phyloP scores from a whole-genome alignment of 495 filamentous ascomycete species.

The Penicillium fimorum region DNA sequence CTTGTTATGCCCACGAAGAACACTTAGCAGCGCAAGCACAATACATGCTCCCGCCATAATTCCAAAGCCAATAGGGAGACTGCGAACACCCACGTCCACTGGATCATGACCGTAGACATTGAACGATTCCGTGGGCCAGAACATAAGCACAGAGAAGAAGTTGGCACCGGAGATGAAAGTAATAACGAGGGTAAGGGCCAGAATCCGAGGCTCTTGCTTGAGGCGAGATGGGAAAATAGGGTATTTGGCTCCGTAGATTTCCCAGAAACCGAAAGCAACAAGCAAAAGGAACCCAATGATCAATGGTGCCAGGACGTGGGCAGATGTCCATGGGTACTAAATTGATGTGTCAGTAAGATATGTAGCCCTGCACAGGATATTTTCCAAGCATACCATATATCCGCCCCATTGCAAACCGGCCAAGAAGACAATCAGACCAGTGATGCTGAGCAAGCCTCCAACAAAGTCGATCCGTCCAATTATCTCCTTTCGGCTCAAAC shows the following conservation, averaged over 20 bases:
- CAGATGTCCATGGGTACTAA: slow-evolving; percentile 57
- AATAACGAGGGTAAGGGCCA: slow-evolving; percentile 64
- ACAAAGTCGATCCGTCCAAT: slow-evolving; percentile 61
- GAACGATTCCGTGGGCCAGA: slow-evolving; percentile 73
- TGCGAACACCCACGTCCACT: slow-evolving; percentile 62
- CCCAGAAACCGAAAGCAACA: slow-evolving; percentile 59
- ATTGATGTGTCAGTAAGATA: slow-evolving; percentile 9
- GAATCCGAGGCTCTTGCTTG: slow-evolving; percentile 60
- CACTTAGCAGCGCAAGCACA: slow-evolving; percentile 59
- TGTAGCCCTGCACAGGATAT: not conserved
- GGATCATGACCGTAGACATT: slow-evolving; percentile 74
- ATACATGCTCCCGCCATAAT: slow-evolving; percentile 62
- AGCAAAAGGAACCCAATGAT: slow-evolving; percentile 55
- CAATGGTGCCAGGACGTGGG: slow-evolving; percentile 59
- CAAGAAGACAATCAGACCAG: slow-evolving; percentile 63
- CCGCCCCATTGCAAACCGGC: slow-evolving; percentile 68
- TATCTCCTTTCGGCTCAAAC: slow-evolving; percentile 49
- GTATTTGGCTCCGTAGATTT: slow-evolving; percentile 56
- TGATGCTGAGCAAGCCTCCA: slow-evolving; percentile 65
- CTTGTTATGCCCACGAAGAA: slow-evolving; percentile 60
- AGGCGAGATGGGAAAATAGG: slow-evolving; percentile 67
- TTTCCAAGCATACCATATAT: slow-evolving; percentile 50
- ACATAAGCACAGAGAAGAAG: slow-evolving; percentile 71
- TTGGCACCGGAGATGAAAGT: slow-evolving; percentile 73
- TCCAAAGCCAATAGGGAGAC: slow-evolving; percentile 63